Evolutionary conservation across 129 eudicot species (phyloP).

Genomic region (Glebionis coronaria): DNA sequence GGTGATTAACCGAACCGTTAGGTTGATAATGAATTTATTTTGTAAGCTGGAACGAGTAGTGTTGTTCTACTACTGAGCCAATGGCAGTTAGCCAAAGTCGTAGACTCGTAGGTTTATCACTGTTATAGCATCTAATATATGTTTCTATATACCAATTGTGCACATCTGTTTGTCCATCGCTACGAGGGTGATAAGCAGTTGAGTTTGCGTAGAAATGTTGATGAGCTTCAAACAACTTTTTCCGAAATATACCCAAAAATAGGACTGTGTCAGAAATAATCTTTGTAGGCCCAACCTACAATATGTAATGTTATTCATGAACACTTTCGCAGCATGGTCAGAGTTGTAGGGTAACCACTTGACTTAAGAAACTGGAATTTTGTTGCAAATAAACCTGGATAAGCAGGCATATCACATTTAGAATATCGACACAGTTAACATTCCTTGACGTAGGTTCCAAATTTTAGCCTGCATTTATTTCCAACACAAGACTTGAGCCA

Average conservation of each 20-base stretch:
- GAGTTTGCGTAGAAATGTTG: too few species aligned
- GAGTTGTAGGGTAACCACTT: neutral
- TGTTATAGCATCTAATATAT: neutral
- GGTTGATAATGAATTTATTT: neutral
- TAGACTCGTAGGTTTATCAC: neutral
- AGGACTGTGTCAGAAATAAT: neutral
- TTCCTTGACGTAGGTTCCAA: too few species aligned
- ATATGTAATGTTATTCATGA: neutral
- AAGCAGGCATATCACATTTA: too few species aligned
- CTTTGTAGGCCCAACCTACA: neutral
- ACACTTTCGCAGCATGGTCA: neutral
- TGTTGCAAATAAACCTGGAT: too few species aligned
- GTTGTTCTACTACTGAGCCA: slow-evolving; percentile 2
- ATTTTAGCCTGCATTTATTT: too few species aligned
- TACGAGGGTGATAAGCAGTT: neutral
- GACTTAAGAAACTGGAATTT: too few species aligned
- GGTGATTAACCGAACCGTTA: neutral
- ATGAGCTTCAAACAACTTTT: neutral
- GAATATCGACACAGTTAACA: too few species aligned
- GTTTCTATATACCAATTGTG: neutral
- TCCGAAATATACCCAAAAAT: neutral
- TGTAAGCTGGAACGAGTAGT: neutral
- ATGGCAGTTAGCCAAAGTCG: neutral
- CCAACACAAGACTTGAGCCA: too few species aligned
- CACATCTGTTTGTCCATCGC: neutral